Base-by-base conservation (phyloP, 768 basidiomycete genomes). In the Piloderma croceum region DNA sequence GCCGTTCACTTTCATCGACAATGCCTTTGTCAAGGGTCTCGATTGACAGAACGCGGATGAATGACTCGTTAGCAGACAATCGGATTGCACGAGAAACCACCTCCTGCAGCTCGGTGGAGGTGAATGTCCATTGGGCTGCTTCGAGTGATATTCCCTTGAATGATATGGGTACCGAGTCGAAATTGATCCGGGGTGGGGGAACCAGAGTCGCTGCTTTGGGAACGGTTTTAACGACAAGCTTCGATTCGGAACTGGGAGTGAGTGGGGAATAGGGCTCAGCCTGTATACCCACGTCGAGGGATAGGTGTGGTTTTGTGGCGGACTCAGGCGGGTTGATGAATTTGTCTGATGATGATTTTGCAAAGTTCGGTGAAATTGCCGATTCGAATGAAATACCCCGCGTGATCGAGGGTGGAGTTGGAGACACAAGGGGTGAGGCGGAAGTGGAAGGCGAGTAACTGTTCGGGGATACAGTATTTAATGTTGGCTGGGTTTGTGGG, bases 51-150 rank as follows among this genome's bases (percentile, higher is more conserved):
- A 89, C 66, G 3, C 84, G 82, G 36, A 88, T 75, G 49, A 79
- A 83, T 3, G 81, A 79, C 43, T 83, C 81, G 44, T 71, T 68
- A 1, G 82, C 77, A 7, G 82, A 83, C 15, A 73, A 64, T 11
- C 81, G 75, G 48, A 89, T 84, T 4, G 83, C 81, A 6, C 74
- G 69, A 22, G 83, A 80, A 15, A 86, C 85, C 43, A 86, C 74
- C 18, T 74, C 68, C 52, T 87, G 86, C 22, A 88, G 71, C 46
- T 74, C 61, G 11, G 57, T 22, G 1, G 70, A 85, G 62, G 52
- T 64, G 47, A 53, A 74, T 56, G 56, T 77, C 75, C 62, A 87
- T 64, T 54, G 82, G 74, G 85, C 85, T 1, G 79, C 80, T 44
- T 87, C 81, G 19, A 85, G 63, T 0, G 83, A 74, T 44, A 88